These are phyloP conservation scores for Scenedesmus sp. DNA, from an alignment of 163 green algal species.

Conservation along the genomic window DNA sequence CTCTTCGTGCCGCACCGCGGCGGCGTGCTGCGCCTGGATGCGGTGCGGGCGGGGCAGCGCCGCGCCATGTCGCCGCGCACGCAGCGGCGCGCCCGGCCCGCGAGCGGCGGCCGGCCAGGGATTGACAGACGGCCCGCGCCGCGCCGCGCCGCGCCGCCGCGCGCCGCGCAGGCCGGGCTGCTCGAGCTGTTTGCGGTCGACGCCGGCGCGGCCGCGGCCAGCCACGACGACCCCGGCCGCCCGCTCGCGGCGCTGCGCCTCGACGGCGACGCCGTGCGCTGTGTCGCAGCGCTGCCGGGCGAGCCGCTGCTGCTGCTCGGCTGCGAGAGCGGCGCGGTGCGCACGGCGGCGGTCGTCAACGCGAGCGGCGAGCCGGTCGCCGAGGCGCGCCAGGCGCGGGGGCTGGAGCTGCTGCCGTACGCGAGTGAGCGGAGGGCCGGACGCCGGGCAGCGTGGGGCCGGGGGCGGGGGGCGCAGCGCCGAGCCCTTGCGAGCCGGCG, in stretches of 20 bases:
- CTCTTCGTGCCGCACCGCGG: constrained; percentile 70
- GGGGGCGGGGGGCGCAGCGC: no score
- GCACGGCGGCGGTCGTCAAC: constrained; percentile 63
- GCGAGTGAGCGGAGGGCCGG: constrained; percentile 47
- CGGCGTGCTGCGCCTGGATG: constrained; percentile 65
- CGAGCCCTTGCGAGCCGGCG: no score
- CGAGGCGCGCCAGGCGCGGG: constrained; percentile 37
- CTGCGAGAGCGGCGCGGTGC: constrained; percentile 67
- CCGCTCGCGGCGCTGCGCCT: background rate
- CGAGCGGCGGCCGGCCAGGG: no score
- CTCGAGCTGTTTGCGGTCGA: constrained; percentile 30
- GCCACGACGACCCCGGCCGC: constrained; percentile 4
- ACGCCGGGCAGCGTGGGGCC: no score
- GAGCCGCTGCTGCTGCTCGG: constrained; percentile 80
- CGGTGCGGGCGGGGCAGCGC: constrained; percentile 46
- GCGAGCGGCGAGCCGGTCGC: constrained; percentile 25
- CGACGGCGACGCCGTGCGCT: background rate
- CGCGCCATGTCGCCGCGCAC: background rate
- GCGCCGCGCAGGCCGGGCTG: background rate
- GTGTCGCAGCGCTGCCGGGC: constrained; percentile 26
- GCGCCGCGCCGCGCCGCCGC: background rate
- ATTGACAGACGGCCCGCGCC: no score
- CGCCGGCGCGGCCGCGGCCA: background rate
- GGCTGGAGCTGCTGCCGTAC: constrained; percentile 64
- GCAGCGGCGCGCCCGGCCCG: no score